Evolutionary conservation across 2,329 filamentous ascomycete species (phyloP).

Genomic region (Sodiomyces alkalinus): DNA sequence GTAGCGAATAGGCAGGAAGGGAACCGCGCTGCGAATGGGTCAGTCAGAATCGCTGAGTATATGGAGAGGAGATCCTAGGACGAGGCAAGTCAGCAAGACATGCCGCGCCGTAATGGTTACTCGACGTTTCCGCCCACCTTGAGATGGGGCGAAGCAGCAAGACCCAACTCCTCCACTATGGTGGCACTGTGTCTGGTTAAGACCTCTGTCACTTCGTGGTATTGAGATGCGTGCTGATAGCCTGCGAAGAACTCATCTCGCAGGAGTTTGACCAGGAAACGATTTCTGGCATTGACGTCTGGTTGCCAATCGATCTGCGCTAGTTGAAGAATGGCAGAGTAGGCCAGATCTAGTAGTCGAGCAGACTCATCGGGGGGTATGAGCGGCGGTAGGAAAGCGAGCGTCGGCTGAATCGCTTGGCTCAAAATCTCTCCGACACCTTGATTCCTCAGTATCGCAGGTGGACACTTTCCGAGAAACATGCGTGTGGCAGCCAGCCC

Average conservation of each 20-base stretch:
- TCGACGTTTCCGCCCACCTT: constrained; percentile 26
- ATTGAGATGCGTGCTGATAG: constrained; percentile 41
- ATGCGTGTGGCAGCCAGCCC: constrained; percentile 38
- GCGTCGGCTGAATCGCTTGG: constrained; percentile 52
- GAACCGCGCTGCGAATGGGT: constrained; percentile 49
- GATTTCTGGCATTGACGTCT: constrained; percentile 13
- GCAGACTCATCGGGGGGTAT: constrained; percentile 61
- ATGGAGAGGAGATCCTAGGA: constrained; percentile 50
- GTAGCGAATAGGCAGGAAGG: constrained; percentile 37
- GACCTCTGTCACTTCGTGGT: constrained; percentile 39
- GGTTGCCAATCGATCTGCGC: constrained; percentile 19
- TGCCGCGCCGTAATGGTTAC: not conserved
- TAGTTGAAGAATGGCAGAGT: constrained; percentile 49
- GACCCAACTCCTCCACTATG: constrained; percentile 40
- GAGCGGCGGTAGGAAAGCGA: constrained; percentile 63
- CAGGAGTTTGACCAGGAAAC: constrained; percentile 32
- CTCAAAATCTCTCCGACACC: constrained; percentile 55
- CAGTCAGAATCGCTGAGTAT: constrained; percentile 46
- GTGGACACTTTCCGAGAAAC: constrained; percentile 41
- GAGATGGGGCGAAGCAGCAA: constrained; percentile 52
- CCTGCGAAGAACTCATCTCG: constrained; percentile 39
- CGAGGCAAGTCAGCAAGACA: constrained; percentile 4
- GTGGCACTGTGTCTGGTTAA: constrained; percentile 34
- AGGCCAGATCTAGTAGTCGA: constrained; percentile 46
- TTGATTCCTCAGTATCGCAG: constrained; percentile 38